A percentile compares a stretch with the other conserved stretches of the same genome.
Conservation (phyloP, 108 stramenopile genomes). For the Cyclotella kingstonii region DNA sequence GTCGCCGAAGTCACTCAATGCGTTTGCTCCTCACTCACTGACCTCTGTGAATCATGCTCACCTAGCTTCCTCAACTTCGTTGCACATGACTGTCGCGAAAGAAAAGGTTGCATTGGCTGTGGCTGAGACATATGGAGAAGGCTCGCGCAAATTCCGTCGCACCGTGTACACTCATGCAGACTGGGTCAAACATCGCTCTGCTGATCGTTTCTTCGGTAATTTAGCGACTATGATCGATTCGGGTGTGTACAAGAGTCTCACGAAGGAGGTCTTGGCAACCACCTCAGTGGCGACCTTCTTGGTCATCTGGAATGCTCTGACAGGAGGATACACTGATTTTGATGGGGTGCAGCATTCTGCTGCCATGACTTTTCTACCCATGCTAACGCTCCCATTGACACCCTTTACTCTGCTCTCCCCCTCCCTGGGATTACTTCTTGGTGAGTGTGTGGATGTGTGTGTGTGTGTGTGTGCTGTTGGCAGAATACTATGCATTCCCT, state of each 20-base stretch:
- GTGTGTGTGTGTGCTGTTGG: background rate
- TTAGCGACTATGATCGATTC: slow-evolving; percentile 43
- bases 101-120: slow-evolving; percentile 2
- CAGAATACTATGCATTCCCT: background rate
- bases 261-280: slow-evolving; percentile 47
- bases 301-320: slow-evolving; percentile 46
- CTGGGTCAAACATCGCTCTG: slow-evolving; percentile 65
- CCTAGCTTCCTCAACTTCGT: background rate
- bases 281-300: slow-evolving; percentile 55
- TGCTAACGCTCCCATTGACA: slow-evolving; percentile 54
- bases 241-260: slow-evolving; percentile 63
- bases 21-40: slow-evolving; percentile 15
- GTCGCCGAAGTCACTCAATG: slow-evolving; percentile 8
- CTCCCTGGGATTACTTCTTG: slow-evolving; percentile 68
- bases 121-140: slow-evolving; percentile 52
- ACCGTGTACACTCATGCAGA: slow-evolving; percentile 76
- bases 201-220: slow-evolving; percentile 62
- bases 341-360: slow-evolving; percentile 49
- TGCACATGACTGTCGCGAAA: slow-evolving; percentile 21
- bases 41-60: background rate
- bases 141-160: slow-evolving; percentile 59
- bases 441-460: slow-evolving; percentile 32
- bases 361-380: slow-evolving; percentile 24
- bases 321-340: slow-evolving; percentile 63
- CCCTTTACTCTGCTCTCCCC: slow-evolving; percentile 66